phyloP scores from a whole-genome alignment of 2,329 filamentous ascomycete genomes.

The Claviceps fusiformis region DNA sequence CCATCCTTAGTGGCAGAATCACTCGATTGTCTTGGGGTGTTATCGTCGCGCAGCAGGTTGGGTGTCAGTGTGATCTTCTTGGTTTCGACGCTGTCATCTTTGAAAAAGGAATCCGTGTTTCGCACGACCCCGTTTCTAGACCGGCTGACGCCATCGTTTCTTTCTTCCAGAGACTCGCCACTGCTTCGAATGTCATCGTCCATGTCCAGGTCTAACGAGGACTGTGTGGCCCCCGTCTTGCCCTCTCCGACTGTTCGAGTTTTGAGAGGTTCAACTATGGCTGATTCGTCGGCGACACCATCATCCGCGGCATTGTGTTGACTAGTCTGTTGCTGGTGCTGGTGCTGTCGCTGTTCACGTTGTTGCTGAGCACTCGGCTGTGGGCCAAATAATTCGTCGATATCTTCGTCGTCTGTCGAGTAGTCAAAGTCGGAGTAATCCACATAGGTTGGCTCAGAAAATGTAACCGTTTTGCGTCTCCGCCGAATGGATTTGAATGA shows the following conservation, averaged over 20 bases:
- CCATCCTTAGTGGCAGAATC: slow-evolving; percentile 30
- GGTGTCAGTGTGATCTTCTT: slow-evolving; percentile 96
- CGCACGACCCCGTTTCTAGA: slow-evolving; percentile 77
- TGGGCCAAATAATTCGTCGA: slow-evolving; percentile 30
- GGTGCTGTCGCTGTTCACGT: slow-evolving; percentile 16
- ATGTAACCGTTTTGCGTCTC: slow-evolving; percentile 77
- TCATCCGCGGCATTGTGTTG: slow-evolving; percentile 13
- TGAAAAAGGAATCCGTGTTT: slow-evolving; percentile 95
- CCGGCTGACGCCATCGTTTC: slow-evolving; percentile 38
- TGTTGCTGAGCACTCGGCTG: slow-evolving; percentile 19
- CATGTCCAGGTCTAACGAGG: slow-evolving; percentile 16
- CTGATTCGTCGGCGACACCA: slow-evolving; percentile 33
- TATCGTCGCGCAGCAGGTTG: slow-evolving; percentile 77
- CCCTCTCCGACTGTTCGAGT: slow-evolving; percentile 29
- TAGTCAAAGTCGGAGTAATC: slow-evolving; percentile 82
- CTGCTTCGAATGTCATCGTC: slow-evolving; percentile 34
- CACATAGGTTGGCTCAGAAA: slow-evolving; percentile 72
- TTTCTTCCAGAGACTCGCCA: slow-evolving; percentile 53
- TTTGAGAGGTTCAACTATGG: slow-evolving; percentile 43
- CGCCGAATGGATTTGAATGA: slow-evolving; percentile 72
- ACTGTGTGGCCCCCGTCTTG: slow-evolving; percentile 19
- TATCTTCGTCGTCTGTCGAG: slow-evolving; percentile 57
- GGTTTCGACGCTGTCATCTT: slow-evolving; percentile 86
- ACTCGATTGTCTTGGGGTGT: slow-evolving; percentile 38
- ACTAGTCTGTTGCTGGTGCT: slow-evolving; percentile 15